These are phyloP conservation scores for Marchantia paleacea DNA, from an alignment of 225 moss, liverwort and hornwort genomes.

Conservation along the genomic window DNA sequence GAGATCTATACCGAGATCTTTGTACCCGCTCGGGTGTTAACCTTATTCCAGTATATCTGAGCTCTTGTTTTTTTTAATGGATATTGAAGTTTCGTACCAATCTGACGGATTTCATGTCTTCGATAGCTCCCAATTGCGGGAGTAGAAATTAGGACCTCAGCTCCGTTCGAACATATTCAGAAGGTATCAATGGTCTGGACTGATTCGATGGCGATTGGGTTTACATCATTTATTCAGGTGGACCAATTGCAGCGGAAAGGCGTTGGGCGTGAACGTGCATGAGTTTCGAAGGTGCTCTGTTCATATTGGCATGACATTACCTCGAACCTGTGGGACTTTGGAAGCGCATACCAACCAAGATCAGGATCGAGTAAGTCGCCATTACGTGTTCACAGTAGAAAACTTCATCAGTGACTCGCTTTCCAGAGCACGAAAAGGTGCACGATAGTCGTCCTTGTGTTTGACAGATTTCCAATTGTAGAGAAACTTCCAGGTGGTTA, in stretches of 20 bases:
- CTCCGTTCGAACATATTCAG: too few relatives aligned
- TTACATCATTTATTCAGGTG: background rate
- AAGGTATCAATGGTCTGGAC: too few relatives aligned
- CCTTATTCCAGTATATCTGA: too few relatives aligned
- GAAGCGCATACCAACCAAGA: background rate
- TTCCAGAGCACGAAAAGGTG: background rate
- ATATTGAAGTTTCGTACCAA: too few relatives aligned
- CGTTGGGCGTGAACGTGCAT: background rate
- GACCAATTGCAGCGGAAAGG: constrained; percentile 3
- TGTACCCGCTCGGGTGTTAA: too few relatives aligned
- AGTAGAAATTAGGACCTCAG: too few relatives aligned
- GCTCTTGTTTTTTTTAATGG: too few relatives aligned
- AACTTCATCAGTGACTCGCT: background rate
- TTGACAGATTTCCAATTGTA: background rate
- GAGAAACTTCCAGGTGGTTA: background rate
- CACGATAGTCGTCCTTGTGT: background rate
- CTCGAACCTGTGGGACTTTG: background rate
- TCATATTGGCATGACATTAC: background rate
- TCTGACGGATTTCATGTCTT: too few relatives aligned
- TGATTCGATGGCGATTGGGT: too few relatives aligned
- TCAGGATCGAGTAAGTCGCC: background rate
- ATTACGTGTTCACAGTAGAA: background rate
- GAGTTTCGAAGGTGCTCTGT: background rate
- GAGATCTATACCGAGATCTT: too few relatives aligned
- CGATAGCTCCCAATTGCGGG: too few relatives aligned